Conservation (phyloP, 352 stramenopile genomes). For the Aphanomyces cochlioides region DNA sequence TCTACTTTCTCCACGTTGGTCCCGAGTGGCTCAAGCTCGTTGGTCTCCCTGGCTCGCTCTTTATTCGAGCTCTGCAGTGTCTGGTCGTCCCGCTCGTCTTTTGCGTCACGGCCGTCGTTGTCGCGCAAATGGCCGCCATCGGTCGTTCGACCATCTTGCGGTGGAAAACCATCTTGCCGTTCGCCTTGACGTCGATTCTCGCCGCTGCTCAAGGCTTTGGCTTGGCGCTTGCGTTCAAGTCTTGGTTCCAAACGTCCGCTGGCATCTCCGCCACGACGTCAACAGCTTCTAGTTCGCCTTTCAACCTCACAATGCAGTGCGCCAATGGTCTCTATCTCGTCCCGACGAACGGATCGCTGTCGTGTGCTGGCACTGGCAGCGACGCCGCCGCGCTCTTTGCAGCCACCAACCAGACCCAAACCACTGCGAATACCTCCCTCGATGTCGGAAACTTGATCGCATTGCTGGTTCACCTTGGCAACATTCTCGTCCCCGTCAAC, state of each 20-base stretch:
- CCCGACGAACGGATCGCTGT: slow-evolving; percentile 42
- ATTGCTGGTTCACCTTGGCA: slow-evolving; percentile 42
- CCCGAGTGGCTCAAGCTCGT: no score
- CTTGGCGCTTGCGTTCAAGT: background rate
- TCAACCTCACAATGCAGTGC: slow-evolving; percentile 36
- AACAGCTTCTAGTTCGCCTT: background rate
- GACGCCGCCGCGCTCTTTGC: background rate
- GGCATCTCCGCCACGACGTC: background rate
- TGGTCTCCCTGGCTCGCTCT: slow-evolving; percentile 57
- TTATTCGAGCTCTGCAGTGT: slow-evolving; percentile 70
- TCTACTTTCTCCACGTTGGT: no score
- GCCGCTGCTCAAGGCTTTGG: slow-evolving; percentile 1
- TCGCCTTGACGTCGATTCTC: background rate
- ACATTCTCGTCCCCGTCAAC: slow-evolving; percentile 61
- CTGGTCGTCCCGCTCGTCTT: slow-evolving; percentile 78
- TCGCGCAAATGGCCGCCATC: slow-evolving; percentile 56
- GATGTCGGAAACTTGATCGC: background rate
- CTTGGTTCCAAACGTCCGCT: background rate
- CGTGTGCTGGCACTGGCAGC: slow-evolving; percentile 31
- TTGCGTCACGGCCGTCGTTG: slow-evolving; percentile 58
- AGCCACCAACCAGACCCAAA: background rate
- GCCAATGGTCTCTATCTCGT: slow-evolving; percentile 51
- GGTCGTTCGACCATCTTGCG: slow-evolving; percentile 37
- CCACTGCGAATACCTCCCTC: background rate
- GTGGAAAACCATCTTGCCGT: slow-evolving; percentile 1